Evolutionary conservation across 129 eudicot genomes (phyloP).

Genomic region (Sambucus nigra): DNA sequence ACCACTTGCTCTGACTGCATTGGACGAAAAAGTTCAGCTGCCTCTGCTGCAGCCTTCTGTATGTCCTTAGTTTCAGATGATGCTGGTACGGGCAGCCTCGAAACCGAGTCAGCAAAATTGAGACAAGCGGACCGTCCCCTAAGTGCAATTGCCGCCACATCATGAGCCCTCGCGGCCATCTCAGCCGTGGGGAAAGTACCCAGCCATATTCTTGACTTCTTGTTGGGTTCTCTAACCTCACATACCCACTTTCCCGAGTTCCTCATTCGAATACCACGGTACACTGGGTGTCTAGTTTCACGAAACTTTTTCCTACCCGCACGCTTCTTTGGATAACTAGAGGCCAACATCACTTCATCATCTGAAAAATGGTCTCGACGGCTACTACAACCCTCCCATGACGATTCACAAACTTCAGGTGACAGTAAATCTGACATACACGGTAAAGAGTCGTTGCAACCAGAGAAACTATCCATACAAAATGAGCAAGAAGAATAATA

Average conservation of each 20-base stretch:
- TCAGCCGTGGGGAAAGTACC: slow-evolving; percentile 30
- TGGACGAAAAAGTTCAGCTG: slow-evolving; percentile 52
- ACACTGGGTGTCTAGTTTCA: slow-evolving; percentile 23
- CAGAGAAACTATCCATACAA: neutral
- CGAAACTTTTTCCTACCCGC: slow-evolving; percentile 22
- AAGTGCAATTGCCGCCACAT: slow-evolving; percentile 39
- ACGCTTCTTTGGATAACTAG: slow-evolving; percentile 14
- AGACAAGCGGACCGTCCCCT: slow-evolving; percentile 48
- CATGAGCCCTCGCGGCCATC: slow-evolving; percentile 46
- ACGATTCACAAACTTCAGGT: neutral
- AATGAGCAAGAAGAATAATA: no score
- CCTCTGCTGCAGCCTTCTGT: slow-evolving; percentile 64
- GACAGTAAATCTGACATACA: neutral
- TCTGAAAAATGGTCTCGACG: slow-evolving; percentile 2
- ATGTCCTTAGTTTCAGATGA: slow-evolving; percentile 46
- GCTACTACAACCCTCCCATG: neutral
- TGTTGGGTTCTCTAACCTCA: slow-evolving; percentile 38
- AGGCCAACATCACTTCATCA: slow-evolving; percentile 14
- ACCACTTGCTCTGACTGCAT: neutral
- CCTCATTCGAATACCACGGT: slow-evolving; percentile 22
- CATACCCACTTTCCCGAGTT: slow-evolving; percentile 37
- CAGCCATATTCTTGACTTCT: slow-evolving; percentile 40
- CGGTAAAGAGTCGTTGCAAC: neutral
- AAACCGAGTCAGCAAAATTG: slow-evolving; percentile 57
- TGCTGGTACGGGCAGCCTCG: slow-evolving; percentile 48